A percentile compares a stretch with the other conserved stretches of the same genome.
Conservation (phyloP, 148 eudicot genomes). For the Camellia granthamiana region DNA sequence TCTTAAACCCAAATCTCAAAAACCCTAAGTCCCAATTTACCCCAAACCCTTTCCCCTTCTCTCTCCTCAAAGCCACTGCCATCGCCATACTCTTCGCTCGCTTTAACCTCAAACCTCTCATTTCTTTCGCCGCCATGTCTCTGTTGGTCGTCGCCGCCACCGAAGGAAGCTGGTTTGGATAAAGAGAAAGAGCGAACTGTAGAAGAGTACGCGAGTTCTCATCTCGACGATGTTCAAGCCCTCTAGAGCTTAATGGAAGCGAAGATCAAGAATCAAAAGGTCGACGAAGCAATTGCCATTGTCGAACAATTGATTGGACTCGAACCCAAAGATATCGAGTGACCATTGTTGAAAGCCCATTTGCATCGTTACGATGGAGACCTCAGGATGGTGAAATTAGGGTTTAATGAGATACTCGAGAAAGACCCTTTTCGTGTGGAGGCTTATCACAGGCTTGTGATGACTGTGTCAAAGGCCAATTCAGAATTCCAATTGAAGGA, state of each 20-base stretch:
- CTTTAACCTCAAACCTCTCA: conserved; percentile 26
- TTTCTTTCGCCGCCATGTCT: conserved; percentile 37
- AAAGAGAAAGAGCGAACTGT: conserved; percentile 40
- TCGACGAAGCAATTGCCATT: conserved; percentile 49
- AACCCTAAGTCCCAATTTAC: conserved; percentile 7
- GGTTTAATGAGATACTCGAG: conserved; percentile 52
- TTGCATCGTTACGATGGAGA: conserved; percentile 54
- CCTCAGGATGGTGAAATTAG: conserved; percentile 40
- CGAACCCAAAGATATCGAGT: conserved; percentile 63
- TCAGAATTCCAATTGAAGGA: conserved; percentile 30
- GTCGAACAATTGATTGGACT: conserved; percentile 48
- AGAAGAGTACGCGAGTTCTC: conserved; percentile 29
- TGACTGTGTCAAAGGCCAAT: conserved; percentile 54
- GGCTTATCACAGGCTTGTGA: conserved; percentile 77
- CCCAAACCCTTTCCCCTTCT: conserved; percentile 19
- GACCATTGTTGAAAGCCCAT: conserved; percentile 62
- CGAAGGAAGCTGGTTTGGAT: conserved; percentile 14
- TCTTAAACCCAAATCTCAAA: not conserved
- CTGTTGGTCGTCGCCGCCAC: conserved; percentile 12
- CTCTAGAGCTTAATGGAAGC: conserved; percentile 56
- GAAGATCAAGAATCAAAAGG: conserved; percentile 47
- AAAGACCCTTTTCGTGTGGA: conserved; percentile 65
- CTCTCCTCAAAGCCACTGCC: conserved; percentile 46
- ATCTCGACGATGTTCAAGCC: conserved; percentile 39
- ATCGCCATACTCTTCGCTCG: conserved; percentile 46